A percentile compares a stretch with the other conserved stretches of the same genome.
These are phyloP conservation scores for Platanthera zijinensis DNA, from an alignment of 106 monocot species.

Conservation along the genomic window DNA sequence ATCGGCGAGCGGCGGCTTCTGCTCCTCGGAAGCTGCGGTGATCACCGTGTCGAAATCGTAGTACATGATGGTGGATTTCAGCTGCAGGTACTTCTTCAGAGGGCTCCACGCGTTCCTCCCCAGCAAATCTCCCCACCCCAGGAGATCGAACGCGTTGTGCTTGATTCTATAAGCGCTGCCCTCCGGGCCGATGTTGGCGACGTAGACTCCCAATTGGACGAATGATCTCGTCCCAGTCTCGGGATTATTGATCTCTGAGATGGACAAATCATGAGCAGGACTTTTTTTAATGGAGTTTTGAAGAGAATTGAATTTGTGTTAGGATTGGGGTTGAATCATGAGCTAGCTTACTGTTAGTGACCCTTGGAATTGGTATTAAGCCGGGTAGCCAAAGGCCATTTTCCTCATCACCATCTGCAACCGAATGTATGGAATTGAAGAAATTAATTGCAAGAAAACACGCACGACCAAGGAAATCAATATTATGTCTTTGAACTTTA, in stretches of 20 bases:
- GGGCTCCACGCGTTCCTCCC: conserved; percentile 9
- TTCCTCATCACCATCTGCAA: conserved; percentile 5
- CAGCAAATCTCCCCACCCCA: conserved; percentile 9
- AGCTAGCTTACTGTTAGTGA: conserved; percentile 13
- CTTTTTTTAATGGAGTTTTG: neutral
- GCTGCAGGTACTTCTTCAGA: conserved; percentile 11
- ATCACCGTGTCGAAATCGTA: conserved; percentile 16
- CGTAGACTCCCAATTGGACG: conserved; percentile 8
- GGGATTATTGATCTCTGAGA: conserved; percentile 16
- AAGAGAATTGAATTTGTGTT: neutral
- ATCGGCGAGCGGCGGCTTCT: conserved; percentile 13
- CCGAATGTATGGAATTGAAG: neutral
- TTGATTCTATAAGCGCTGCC: conserved; percentile 9
- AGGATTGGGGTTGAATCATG: neutral
- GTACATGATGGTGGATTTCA: conserved; percentile 21
- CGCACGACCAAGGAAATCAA: too few species aligned
- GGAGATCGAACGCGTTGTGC: conserved; percentile 16
- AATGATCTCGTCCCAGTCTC: conserved; percentile 15
- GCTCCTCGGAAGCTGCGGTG: conserved; percentile 12
- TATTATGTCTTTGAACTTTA: too few species aligned
- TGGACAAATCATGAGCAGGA: neutral
- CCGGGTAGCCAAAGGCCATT: conserved; percentile 13
- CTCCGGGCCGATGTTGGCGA: conserved; percentile 7
- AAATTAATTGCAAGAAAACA: too few species aligned
- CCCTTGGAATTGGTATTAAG: conserved; percentile 14